phyloP scores from a whole-genome alignment of 2,329 filamentous ascomycete species.

The Neonectria hederae region DNA sequence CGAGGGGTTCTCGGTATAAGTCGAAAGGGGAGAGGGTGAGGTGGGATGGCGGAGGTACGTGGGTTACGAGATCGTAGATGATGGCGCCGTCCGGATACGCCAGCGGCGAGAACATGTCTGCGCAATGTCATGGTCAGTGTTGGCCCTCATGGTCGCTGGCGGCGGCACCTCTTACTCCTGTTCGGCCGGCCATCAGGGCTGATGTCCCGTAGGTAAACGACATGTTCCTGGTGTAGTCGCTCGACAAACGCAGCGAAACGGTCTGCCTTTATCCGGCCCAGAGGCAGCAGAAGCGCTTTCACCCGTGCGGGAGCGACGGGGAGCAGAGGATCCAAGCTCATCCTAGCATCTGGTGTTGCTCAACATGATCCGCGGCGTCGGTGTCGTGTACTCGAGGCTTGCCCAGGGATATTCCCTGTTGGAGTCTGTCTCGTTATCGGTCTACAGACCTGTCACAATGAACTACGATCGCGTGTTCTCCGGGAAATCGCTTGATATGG shows the following conservation, averaged over 20 bases:
- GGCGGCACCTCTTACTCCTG: constrained; percentile 69
- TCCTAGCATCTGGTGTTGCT: constrained; percentile 63
- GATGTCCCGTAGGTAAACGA: constrained; percentile 86
- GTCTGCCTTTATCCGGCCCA: constrained; percentile 84
- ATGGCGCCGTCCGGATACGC: constrained; percentile 87
- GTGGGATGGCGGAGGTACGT: constrained; percentile 81
- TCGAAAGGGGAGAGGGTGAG: constrained; percentile 88
- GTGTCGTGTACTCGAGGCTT: constrained; percentile 24
- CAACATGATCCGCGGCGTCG: constrained; percentile 45
- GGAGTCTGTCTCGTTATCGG: constrained; percentile 24
- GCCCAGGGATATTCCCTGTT: constrained; percentile 27
- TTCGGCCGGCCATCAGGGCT: constrained; percentile 85
- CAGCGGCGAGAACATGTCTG: constrained; percentile 93
- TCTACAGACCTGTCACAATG: neutral
- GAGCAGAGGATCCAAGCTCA: constrained; percentile 89
- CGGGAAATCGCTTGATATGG: constrained; percentile 11
- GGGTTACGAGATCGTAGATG: constrained; percentile 86
- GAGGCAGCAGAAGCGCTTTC: constrained; percentile 84
- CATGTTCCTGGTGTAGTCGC: constrained; percentile 79
- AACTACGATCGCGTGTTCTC: constrained; percentile 32
- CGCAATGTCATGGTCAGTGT: constrained; percentile 32
- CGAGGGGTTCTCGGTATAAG: constrained; percentile 83
- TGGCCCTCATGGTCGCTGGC: constrained; percentile 3
- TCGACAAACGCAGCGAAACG: constrained; percentile 83
- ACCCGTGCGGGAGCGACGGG: constrained; percentile 92